Evolutionary conservation across 2,329 filamentous ascomycete genomes (phyloP), one percentile per base, ranked within the genome.

Genomic region (Beauveria asiatica): DNA sequence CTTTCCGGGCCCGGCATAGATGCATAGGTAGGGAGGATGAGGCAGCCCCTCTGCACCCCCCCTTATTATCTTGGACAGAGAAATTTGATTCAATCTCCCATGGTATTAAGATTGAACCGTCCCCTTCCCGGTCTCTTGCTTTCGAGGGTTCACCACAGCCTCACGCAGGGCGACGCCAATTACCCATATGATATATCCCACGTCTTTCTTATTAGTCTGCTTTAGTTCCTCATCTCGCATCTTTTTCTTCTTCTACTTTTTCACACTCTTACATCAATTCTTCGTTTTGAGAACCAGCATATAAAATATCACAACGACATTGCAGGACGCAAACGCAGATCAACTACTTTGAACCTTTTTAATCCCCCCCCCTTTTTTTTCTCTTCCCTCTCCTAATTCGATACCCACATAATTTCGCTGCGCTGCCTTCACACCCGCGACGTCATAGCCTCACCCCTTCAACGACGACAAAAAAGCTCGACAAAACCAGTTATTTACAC

Each of bases 361-460:
- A 11, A 19, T n/a, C 8, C n/a, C 27, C 8, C n/a, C n/a, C 30
- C 49, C 8, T 23, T 37, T 39, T 23, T 39, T 54, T 17, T n/a
- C 21, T 10, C 39, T 17, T 25, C 19, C 21, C 30, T 21, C 42
- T 17, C 19, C 45, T 33, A 52, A 53, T 59, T 59, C 52, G 48
- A 52, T 52, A 42, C 39, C 57, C 57, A 59, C 57, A 53, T 53
- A 52, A n/a, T 10, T 25, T 16, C 5, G 33, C 39, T 4, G 8
- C 25, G 30, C 30, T 57, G 19, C 21, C 39, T 41, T 13, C 44
- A 51, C 57, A 44, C 57, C 57, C 27, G 46, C 57, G 57, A 59
- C 57, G 57, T 59, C 57, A 59, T 59, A 59, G 30, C 56, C 25
- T 52, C 39, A 59, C 48, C 57, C 57, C 48, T 59, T 59, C 57